Conservation (phyloP, 148 eudicot species). For the Nepenthes gracilis region DNA sequence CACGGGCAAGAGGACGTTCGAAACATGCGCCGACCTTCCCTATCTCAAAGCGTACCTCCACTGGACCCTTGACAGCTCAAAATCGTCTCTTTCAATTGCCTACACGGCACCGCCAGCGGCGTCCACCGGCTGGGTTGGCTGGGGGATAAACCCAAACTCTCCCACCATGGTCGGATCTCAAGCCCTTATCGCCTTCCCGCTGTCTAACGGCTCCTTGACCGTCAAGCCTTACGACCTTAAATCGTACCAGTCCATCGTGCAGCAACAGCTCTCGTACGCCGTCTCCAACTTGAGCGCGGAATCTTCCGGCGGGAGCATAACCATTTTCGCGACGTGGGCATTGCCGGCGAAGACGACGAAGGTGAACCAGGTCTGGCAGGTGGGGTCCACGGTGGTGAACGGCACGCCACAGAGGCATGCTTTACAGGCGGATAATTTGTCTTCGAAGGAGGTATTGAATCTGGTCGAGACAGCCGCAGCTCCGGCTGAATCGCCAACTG, state of each 20-base stretch:
- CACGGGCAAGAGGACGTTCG: constrained; percentile 17
- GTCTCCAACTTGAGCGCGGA: constrained; percentile 10
- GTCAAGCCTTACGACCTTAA: constrained; percentile 12
- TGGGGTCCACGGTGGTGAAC: constrained; percentile 12
- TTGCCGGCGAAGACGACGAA: constrained; percentile 5
- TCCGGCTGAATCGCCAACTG: too few species aligned
- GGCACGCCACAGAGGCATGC: constrained; percentile 13
- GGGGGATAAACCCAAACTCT: constrained; percentile 33
- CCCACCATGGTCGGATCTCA: constrained; percentile 40
- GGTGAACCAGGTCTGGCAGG: constrained; percentile 33
- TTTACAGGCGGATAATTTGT: constrained; percentile 6
- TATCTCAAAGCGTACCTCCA: constrained; percentile 27
- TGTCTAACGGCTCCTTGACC: constrained; percentile 13
- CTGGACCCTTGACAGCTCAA: constrained; percentile 20
- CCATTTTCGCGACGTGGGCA: constrained; percentile 12
- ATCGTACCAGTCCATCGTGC: constrained; percentile 1
- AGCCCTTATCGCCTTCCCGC: constrained; percentile 28
- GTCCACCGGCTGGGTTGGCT: constrained; percentile 32
- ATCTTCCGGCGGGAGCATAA: constrained; percentile 1
- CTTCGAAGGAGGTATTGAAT: not conserved
- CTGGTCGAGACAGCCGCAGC: too few species aligned
- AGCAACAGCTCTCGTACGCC: constrained; percentile 8
- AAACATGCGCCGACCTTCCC: constrained; percentile 27
- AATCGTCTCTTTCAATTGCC: constrained; percentile 25
- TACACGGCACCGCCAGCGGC: constrained; percentile 22